Conservation (phyloP, 2,329 filamentous ascomycete genomes). For the Thermomyces lanuginosus region DNA sequence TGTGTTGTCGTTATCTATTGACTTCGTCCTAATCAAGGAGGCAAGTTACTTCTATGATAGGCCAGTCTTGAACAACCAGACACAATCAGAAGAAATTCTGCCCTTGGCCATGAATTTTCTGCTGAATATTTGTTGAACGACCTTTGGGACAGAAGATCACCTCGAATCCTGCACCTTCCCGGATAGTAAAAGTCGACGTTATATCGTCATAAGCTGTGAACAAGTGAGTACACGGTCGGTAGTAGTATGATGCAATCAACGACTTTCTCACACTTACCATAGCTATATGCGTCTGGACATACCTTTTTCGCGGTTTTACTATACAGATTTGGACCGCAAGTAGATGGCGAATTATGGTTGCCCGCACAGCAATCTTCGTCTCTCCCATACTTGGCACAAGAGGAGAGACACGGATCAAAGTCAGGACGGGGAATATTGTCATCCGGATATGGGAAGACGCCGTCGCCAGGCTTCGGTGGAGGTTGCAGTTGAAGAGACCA, state of each 20-base stretch:
- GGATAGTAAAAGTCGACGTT: constrained; percentile 41
- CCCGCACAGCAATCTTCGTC: constrained; percentile 63
- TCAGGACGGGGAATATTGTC: constrained; percentile 51
- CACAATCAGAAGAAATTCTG: not conserved
- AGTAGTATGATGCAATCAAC: not conserved
- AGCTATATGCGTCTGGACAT: constrained; percentile 76
- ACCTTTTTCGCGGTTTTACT: constrained; percentile 53
- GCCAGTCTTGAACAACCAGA: not conserved
- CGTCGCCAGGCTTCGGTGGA: constrained; percentile 54
- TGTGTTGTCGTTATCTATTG: too few species aligned
- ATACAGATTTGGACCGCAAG: constrained; percentile 53
- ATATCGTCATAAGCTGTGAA: constrained; percentile 39
- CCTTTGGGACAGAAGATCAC: constrained; percentile 55
- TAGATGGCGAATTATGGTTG: constrained; percentile 43
- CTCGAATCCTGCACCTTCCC: constrained; percentile 56
- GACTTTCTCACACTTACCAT: constrained; percentile 34
- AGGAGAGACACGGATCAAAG: constrained; percentile 64
- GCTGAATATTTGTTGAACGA: constrained; percentile 16
- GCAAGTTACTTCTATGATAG: too few species aligned
- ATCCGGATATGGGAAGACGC: constrained; percentile 67
- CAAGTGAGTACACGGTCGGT: not conserved
- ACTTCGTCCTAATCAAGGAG: too few species aligned
- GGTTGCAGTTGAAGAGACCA: constrained; percentile 55
- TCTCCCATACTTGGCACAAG: constrained; percentile 52
- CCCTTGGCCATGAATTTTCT: constrained; percentile 9